Evolutionary conservation across 2,329 filamentous ascomycete genomes (phyloP), one percentile per base, ranked within the genome.

Genomic region (Colletotrichum musicola): DNA sequence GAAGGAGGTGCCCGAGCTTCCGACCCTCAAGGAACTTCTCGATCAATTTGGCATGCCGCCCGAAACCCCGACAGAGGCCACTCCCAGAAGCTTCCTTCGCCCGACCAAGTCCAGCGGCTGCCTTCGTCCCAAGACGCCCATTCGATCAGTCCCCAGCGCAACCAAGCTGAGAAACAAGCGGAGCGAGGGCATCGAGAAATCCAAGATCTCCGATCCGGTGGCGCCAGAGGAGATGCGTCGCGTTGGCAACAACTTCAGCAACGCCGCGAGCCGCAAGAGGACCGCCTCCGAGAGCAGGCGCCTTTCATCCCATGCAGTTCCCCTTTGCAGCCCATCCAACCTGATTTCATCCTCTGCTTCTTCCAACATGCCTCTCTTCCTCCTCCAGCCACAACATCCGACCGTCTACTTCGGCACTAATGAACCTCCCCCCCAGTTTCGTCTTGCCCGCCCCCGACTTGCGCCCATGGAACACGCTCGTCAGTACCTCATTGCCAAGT

Each of bases 401-500:
- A 60, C 62, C 35, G 44, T 69, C 18, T 69, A 65, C 38, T 46
- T 27, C 20, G 66, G 66, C 13, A 65, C 20, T 12, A 69, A 65
- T 18, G 55, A 69, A 20, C 49, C 62, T 18, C 62, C 66, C 7
- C 66, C 66, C 1, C 55, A 56, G 20, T 69, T 69, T n/a, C 55
- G 66, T 27, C 62, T 61, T 22, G 66, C 66, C 5, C 56, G 54
- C 4, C 66, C 66, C 0, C 76, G 79, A 0, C 56, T 83, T 4
- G 81, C 80, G 1, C 79, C 80, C 1, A 81, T 82, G 79, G 81
- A 83, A 50, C 82, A 82, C 55, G 64, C 74, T 9, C 76, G 81
- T 7, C 71, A 76, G 6, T 80, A 78, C 54, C 73, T 80, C 40
- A 66, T 82, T 2, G 77, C 80, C 53, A 76, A 79, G 50, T 73